Evolutionary conservation across 148 eudicot species (phyloP).

Genomic region (Chenopodium album): DNA sequence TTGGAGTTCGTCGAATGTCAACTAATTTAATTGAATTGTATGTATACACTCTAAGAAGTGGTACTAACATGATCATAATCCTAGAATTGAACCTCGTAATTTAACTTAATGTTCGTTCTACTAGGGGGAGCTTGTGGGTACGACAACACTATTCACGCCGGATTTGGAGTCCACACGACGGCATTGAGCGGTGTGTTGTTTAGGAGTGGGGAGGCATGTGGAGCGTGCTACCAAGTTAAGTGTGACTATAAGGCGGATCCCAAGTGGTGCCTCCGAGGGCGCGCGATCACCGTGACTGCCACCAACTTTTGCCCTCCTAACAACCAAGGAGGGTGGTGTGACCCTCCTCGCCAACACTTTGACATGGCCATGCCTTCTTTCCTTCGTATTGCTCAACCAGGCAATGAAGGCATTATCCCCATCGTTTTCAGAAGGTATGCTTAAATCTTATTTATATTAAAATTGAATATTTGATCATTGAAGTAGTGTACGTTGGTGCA

Average conservation of each 20-base stretch:
- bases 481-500: background rate
- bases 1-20: too few species aligned
- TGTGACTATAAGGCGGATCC: slow-evolving; percentile 54
- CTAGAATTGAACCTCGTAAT: too few species aligned
- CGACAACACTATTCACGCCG: slow-evolving; percentile 62
- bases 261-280: slow-evolving; percentile 55
- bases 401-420: slow-evolving; percentile 71
- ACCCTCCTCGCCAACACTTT: slow-evolving; percentile 65
- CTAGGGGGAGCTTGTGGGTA: slow-evolving; percentile 86
- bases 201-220: slow-evolving; percentile 62
- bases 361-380: slow-evolving; percentile 77
- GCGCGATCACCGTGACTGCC: slow-evolving; percentile 50
- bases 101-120: background rate
- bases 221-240: slow-evolving; percentile 68
- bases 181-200: slow-evolving; percentile 64
- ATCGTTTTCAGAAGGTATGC: slow-evolving; percentile 56
- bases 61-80: too few species aligned
- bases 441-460: too few species aligned
- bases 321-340: slow-evolving; percentile 79
- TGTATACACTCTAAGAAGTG: too few species aligned
- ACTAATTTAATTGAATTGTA: too few species aligned
- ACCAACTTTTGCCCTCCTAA: slow-evolving; percentile 86
- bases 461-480: background rate
- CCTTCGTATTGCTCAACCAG: slow-evolving; percentile 53
- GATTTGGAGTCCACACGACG: slow-evolving; percentile 65